A percentile compares a stretch with the other conserved stretches of the same genome.
These are phyloP conservation scores for Penicillium odoratum DNA, from an alignment of 495 filamentous ascomycete species.

Conservation along the genomic window DNA sequence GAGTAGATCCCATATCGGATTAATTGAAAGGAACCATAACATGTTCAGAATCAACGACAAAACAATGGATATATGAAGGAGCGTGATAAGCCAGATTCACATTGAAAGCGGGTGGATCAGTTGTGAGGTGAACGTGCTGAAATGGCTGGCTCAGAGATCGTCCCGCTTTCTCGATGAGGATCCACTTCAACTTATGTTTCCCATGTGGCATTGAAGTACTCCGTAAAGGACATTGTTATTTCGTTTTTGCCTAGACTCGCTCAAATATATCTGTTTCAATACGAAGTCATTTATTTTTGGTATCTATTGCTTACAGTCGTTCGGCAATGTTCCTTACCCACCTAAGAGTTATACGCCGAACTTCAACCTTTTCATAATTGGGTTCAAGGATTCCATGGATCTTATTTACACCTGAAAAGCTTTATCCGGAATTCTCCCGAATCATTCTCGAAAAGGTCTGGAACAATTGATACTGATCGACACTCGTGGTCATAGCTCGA, in stretches of 20 bases:
- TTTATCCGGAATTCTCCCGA: slow-evolving; percentile 7
- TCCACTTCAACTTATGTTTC: slow-evolving; percentile 17
- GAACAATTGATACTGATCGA: slow-evolving; percentile 15
- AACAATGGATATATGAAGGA: slow-evolving; percentile 9
- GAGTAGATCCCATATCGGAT: slow-evolving; percentile 17
- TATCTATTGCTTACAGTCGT: not conserved
- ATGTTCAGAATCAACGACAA: slow-evolving; percentile 1
- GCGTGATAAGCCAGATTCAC: slow-evolving; percentile 13
- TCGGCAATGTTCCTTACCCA: too few species aligned
- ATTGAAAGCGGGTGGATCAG: slow-evolving; percentile 18
- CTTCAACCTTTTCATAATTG: not conserved
- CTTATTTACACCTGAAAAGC: slow-evolving; percentile 8
- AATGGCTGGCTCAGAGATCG: slow-evolving; percentile 36
- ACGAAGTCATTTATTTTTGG: not conserved
- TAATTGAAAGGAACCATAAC: slow-evolving; percentile 10
- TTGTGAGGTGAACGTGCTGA: slow-evolving; percentile 32
- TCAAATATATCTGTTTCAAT: too few species aligned
- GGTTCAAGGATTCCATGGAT: slow-evolving; percentile 15
- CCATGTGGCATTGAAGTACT: slow-evolving; percentile 25
- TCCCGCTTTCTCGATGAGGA: slow-evolving; percentile 1
- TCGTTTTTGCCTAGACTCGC: not conserved
- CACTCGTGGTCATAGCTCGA: slow-evolving; percentile 18
- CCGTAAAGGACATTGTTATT: slow-evolving; percentile 4
- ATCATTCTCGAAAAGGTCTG: slow-evolving; percentile 16
- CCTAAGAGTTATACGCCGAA: not conserved